Evolutionary conservation across 2,329 filamentous ascomycete species (phyloP), one percentile per base, ranked within the genome.

Genomic region (Colletotrichum tanaceti): DNA sequence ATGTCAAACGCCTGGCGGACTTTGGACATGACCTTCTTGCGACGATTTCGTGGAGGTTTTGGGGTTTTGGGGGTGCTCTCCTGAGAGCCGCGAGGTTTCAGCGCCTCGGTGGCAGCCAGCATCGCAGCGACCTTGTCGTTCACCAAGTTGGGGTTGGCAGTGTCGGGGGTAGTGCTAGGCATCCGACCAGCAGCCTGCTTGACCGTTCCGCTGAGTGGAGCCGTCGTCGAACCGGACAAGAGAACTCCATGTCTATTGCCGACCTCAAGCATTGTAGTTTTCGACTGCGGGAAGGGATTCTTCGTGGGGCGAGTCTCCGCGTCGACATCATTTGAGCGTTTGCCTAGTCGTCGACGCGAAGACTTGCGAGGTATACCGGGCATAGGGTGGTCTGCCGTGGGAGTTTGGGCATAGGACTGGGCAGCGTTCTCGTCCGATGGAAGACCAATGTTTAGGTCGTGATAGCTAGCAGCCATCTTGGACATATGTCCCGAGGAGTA

Each of bases 61-160:
- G 74, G 73, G 32, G 64, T 52, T 4, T 70, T 60, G 4, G 71
- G 70, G 24, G 38, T 63, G 32, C 3, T 16, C 24, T 63, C 59
- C 32, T 57, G 44, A 5, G 60, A 54, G 3, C 70, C 62, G n/a
- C 71, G 63, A 32, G 78, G 75, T 63, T 80, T 81, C 6, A 80
- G 70, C 14, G 74, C 73, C 41, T 79, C 67, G 2, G 75, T 79
- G 6, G 79, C 77, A 13, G 79, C 76, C 28, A 82, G 70, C 79
- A 81, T 82, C 14, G 75, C 76, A 5, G 63, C 61, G 13, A 80
- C 70, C 65, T 81, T 81, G n/a, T 75, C 64, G 32, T 75, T 75
- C 38, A 81, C 75, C 32, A 76, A 73, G 4, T 76, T 73, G 16
- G 74, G 64, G 22, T 66, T 46, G 52, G 39, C 46, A n/a, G 32